Evolutionary conservation across 2,329 filamentous ascomycete species (phyloP).

Genomic region (Neurospora sp.): DNA sequence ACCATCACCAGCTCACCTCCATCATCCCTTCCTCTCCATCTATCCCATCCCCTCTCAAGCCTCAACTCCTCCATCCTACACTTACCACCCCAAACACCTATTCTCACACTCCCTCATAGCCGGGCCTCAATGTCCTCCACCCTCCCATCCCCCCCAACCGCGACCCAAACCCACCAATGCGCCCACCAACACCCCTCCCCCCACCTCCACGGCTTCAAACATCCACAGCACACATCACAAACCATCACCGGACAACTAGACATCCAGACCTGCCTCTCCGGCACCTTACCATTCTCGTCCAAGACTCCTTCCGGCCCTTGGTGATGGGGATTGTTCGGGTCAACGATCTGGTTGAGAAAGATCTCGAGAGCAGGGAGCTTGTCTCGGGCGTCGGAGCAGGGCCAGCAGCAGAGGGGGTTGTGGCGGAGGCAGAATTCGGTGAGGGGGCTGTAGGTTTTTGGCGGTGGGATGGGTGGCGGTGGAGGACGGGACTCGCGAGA

Average conservation of each 20-base stretch:
- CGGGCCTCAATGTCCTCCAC: background rate
- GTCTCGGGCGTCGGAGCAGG: background rate
- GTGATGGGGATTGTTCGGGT: background rate
- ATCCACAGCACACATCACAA: background rate
- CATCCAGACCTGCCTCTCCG: background rate
- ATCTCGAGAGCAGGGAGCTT: background rate
- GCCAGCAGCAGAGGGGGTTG: background rate
- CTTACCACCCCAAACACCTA: background rate
- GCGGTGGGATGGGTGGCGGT: background rate
- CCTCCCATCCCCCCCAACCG: background rate
- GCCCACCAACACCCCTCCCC: background rate
- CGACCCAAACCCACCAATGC: background rate
- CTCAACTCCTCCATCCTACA: background rate
- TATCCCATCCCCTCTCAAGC: background rate
- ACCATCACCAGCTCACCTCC: background rate
- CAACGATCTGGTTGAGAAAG: background rate
- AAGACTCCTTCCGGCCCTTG: background rate
- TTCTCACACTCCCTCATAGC: background rate
- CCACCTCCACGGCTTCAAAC: background rate
- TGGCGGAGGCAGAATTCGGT: background rate
- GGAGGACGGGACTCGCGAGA: background rate
- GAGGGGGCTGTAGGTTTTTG: background rate
- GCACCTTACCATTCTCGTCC: background rate
- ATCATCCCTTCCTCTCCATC: background rate
- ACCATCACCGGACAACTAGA: background rate